phyloP scores from a whole-genome alignment of 225 moss, liverwort and hornwort genomes.

The Bryum argenteum region DNA sequence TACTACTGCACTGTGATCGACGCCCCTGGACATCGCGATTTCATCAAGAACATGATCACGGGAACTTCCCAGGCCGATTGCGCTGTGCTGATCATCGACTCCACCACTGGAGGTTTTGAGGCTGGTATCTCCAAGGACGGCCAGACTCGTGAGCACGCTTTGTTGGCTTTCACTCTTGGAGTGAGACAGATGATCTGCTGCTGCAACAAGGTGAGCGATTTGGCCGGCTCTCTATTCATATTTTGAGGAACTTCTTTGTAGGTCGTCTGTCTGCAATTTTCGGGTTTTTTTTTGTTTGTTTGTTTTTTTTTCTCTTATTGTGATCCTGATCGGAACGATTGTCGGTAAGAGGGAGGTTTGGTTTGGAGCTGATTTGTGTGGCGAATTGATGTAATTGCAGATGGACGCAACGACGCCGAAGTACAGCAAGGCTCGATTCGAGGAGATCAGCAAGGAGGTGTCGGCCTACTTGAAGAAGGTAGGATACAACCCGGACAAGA shows the following conservation, averaged over 20 bases:
- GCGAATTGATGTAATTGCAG: too few species aligned
- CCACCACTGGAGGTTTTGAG: slow-evolving; percentile 72
- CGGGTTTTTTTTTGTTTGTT: too few species aligned
- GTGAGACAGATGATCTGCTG: slow-evolving; percentile 89
- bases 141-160: slow-evolving; percentile 78
- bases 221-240: too few species aligned
- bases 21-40: slow-evolving; percentile 65
- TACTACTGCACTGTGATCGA: slow-evolving; percentile 75
- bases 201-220: slow-evolving; percentile 46
- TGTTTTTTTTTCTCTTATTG: too few species aligned
- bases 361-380: too few species aligned
- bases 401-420: slow-evolving; percentile 87
- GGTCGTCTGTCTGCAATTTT: too few species aligned
- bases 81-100: slow-evolving; percentile 66
- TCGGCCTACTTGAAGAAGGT: slow-evolving; percentile 62
- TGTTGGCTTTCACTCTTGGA: slow-evolving; percentile 78
- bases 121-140: slow-evolving; percentile 73
- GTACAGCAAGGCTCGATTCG: slow-evolving; percentile 62
- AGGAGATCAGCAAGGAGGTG: slow-evolving; percentile 61
- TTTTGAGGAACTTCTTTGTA: too few species aligned
- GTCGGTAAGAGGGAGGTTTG: too few species aligned
- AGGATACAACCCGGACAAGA: slow-evolving; percentile 62
- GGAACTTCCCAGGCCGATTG: slow-evolving; percentile 75
- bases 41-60: slow-evolving; percentile 82
- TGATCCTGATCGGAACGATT: too few species aligned